Percentiles rank a stretch among this genome's conserved stretches.
phyloP scores from a whole-genome alignment of 116 monocot species.

The Posidonia oceanica region DNA sequence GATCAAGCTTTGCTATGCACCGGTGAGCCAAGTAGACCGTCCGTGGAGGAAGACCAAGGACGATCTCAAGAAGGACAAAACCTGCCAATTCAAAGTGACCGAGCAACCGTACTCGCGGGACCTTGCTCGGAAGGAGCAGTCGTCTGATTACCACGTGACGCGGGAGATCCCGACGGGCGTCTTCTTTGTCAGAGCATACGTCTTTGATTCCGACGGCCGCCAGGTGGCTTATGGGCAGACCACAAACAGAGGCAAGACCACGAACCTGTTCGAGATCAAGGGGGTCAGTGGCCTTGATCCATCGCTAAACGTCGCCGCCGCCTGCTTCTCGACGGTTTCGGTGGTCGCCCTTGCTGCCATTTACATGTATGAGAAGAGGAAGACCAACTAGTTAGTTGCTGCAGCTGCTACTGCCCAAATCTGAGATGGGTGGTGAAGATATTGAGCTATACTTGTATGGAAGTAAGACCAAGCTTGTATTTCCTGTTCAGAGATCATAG shows the following conservation, averaged over 20 bases:
- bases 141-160: conserved; percentile 24
- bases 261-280: conserved; percentile 37
- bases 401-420: neutral
- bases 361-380: conserved; percentile 55
- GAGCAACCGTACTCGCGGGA: conserved; percentile 16
- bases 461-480: too few species aligned
- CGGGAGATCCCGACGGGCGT: conserved; percentile 42
- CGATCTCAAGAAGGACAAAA: conserved; percentile 42
- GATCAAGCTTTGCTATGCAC: conserved; percentile 52
- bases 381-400: conserved; percentile 12
- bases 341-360: conserved; percentile 31
- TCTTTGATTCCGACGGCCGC: conserved; percentile 21
- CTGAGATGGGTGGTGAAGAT: too few species aligned
- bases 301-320: conserved; percentile 56
- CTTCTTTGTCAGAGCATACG: conserved; percentile 63
- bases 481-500: too few species aligned
- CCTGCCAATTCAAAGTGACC: conserved; percentile 35
- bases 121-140: neutral
- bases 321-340: conserved; percentile 75
- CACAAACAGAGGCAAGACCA: conserved; percentile 26
- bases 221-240: conserved; percentile 69
- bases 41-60: conserved; percentile 37
- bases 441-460: too few species aligned
- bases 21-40: conserved; percentile 50
- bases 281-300: conserved; percentile 36